Conservation (phyloP, 495 filamentous ascomycete genomes). For the Aspergillus nanangensis region DNA sequence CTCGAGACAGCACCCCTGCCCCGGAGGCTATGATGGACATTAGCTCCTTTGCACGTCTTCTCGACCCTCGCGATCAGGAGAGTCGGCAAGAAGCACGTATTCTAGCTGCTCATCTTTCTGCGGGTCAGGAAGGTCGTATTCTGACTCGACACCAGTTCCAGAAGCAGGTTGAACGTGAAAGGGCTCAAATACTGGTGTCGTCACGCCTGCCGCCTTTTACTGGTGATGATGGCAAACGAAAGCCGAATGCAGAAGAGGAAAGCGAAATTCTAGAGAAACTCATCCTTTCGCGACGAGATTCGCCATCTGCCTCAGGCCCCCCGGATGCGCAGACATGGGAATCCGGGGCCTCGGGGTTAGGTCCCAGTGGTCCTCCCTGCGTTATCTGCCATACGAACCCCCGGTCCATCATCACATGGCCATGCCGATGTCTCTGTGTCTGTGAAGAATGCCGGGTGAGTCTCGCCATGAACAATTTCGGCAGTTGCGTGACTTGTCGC, state of each 20-base stretch:
- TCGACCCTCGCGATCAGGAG: slow-evolving; percentile 74
- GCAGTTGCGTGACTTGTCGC: slow-evolving; percentile 90
- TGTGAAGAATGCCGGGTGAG: slow-evolving; percentile 94
- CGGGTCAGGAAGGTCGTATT: slow-evolving; percentile 48
- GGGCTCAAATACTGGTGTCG: slow-evolving; percentile 59
- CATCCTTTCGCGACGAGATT: slow-evolving; percentile 58
- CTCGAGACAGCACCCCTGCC: slow-evolving; percentile 55
- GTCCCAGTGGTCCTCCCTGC: slow-evolving; percentile 74
- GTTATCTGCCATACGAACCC: slow-evolving; percentile 89
- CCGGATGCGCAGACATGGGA: slow-evolving; percentile 48
- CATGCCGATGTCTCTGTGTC: slow-evolving; percentile 86
- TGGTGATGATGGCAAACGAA: slow-evolving; percentile 23
- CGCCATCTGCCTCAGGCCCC: slow-evolving; percentile 12
- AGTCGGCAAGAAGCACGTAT: slow-evolving; percentile 76
- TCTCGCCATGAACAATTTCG: slow-evolving; percentile 94
- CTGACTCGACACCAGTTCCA: slow-evolving; percentile 78
- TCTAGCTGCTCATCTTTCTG: slow-evolving; percentile 73
- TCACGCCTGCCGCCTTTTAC: slow-evolving; percentile 23
- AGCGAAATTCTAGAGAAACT: slow-evolving; percentile 74
- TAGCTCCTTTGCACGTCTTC: slow-evolving; percentile 68
- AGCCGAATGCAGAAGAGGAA: slow-evolving; percentile 66
- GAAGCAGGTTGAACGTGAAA: slow-evolving; percentile 58
- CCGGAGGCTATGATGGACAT: slow-evolving; percentile 62
- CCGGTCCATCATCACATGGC: slow-evolving; percentile 91
- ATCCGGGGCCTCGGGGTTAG: slow-evolving; percentile 65